Conservation (phyloP, 495 filamentous ascomycete species). For the Diplogelasinospora grovesii region DNA sequence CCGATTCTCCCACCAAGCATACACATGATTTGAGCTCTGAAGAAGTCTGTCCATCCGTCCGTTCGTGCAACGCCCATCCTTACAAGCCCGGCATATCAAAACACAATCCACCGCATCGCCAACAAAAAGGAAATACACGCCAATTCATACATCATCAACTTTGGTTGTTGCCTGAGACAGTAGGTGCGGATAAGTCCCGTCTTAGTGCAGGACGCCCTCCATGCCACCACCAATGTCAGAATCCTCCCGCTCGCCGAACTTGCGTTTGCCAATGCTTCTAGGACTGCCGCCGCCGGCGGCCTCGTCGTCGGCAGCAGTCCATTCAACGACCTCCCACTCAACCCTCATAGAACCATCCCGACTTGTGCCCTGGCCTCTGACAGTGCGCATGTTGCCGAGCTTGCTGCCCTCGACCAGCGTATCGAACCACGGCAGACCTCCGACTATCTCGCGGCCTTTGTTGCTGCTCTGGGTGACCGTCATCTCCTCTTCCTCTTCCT, state of each 20-base stretch:
- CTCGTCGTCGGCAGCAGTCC: constrained; percentile 52
- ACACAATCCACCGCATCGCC: too few species aligned
- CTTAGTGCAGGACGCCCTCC: constrained; percentile 12
- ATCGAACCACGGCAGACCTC: constrained; percentile 72
- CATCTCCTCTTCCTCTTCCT: constrained; percentile 15
- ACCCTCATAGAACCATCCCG: constrained; percentile 54
- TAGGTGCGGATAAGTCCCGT: too few species aligned
- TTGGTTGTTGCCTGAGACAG: too few species aligned
- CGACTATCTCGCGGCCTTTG: constrained; percentile 35
- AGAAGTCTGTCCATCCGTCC: too few species aligned
- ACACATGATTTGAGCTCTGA: too few species aligned
- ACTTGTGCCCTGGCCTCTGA: constrained; percentile 49
- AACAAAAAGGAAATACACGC: too few species aligned
- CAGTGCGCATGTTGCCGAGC: constrained; percentile 58
- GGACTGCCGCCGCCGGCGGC: constrained; percentile 40
- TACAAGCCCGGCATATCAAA: too few species aligned
- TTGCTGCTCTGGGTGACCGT: constrained; percentile 2
- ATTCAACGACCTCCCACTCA: constrained; percentile 83
- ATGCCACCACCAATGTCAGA: constrained; percentile 10
- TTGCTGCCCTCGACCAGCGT: constrained; percentile 66
- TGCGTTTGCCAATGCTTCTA: constrained; percentile 43
- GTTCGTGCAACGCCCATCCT: too few species aligned
- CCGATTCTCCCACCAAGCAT: too few species aligned
- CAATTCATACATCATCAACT: too few species aligned
- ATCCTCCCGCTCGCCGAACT: constrained; percentile 39